Conservation (phyloP, 305 asterid species). For the Fraxinus ornus region DNA sequence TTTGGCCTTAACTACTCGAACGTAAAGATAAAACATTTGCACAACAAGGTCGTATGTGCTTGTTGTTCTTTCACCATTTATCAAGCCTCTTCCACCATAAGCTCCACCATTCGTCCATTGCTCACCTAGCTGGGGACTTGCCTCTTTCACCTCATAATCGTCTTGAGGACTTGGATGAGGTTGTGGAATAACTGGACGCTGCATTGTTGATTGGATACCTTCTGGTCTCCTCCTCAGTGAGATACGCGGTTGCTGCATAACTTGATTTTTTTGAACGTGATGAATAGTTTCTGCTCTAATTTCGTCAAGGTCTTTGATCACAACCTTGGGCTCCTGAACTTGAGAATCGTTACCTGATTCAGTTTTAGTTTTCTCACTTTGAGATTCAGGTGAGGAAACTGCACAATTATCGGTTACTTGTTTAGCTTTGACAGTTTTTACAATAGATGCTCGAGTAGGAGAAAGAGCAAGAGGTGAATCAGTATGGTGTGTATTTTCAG, state of each 20-base stretch:
- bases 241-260: conserved; percentile 32
- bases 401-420: conserved; percentile 15
- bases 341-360: conserved; percentile 6
- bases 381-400: conserved; percentile 17
- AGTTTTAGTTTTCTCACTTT: conserved; percentile 13
- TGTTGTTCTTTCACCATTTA: conserved; percentile 49
- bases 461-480: conserved; percentile 16
- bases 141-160: conserved; percentile 63
- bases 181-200: conserved; percentile 34
- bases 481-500: conserved; percentile 16
- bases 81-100: conserved; percentile 48
- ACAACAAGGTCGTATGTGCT: conserved; percentile 58
- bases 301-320: conserved; percentile 25
- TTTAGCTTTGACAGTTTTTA: conserved; percentile 21
- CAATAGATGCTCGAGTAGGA: conserved; percentile 23
- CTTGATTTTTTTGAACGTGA: conserved; percentile 37
- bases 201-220: conserved; percentile 33
- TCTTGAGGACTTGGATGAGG: conserved; percentile 31
- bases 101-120: conserved; percentile 41
- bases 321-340: conserved; percentile 18
- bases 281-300: conserved; percentile 31
- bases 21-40: conserved; percentile 56
- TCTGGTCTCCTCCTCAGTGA: conserved; percentile 24
- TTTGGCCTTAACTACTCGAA: conserved; percentile 56
- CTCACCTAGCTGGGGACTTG: conserved; percentile 51